Evolutionary conservation across 2,329 filamentous ascomycete species (phyloP).

Genomic region (Saccharata proteae): DNA sequence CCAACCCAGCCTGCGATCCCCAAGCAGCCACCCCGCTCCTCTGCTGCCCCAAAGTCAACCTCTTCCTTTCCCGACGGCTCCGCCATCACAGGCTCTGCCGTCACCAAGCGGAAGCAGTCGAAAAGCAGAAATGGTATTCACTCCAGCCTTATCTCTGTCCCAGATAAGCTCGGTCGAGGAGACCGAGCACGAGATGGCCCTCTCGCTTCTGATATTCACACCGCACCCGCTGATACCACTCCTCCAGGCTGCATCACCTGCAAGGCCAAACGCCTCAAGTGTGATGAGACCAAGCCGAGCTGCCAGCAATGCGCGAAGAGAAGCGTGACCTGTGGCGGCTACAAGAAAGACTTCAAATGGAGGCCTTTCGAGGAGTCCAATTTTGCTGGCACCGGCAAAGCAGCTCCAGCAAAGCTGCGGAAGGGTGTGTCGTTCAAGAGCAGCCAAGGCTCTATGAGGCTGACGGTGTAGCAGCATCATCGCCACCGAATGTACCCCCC

Average conservation of each 20-base stretch:
- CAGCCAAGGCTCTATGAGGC: background rate
- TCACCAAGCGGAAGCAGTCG: constrained; percentile 55
- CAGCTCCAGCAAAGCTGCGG: constrained; percentile 6
- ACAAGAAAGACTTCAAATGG: constrained; percentile 69
- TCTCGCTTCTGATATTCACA: too few species aligned
- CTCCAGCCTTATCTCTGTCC: constrained; percentile 10
- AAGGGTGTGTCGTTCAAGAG: constrained; percentile 4
- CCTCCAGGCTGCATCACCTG: constrained; percentile 56
- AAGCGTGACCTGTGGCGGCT: constrained; percentile 55
- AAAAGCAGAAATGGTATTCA: constrained; percentile 61
- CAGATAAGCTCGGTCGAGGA: constrained; percentile 11
- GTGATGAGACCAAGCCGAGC: constrained; percentile 58
- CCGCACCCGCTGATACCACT: constrained; percentile 4
- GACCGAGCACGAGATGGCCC: background rate
- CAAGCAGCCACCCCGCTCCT: constrained; percentile 12
- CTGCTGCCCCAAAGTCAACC: constrained; percentile 4
- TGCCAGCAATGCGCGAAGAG: constrained; percentile 55
- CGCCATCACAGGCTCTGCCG: constrained; percentile 11
- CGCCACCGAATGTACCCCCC: constrained; percentile 5
- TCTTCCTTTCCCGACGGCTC: constrained; percentile 1
- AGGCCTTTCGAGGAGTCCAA: constrained; percentile 54
- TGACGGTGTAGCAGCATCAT: constrained; percentile 9
- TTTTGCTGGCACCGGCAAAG: constrained; percentile 32
- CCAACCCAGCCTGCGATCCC: constrained; percentile 13
- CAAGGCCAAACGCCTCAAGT: constrained; percentile 62